Evolutionary conservation across 371 early-diverging fungal species (phyloP).

Genomic region (Umbelopsis sp.): DNA sequence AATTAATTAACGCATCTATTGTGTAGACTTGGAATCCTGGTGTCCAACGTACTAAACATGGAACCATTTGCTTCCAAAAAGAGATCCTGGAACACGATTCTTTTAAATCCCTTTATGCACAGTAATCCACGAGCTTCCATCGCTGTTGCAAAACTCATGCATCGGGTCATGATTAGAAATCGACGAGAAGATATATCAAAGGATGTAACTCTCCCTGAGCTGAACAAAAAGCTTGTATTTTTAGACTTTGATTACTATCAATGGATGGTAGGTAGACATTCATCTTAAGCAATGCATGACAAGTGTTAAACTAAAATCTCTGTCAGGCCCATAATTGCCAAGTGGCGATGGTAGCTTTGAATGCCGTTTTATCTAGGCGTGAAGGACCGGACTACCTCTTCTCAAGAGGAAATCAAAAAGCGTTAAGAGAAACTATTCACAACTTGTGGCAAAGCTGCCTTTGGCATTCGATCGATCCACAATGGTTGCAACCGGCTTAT

Average conservation of each 20-base stretch:
- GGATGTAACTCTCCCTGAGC: constrained; percentile 66
- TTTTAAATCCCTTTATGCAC: constrained; percentile 45
- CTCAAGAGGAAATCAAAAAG: constrained; percentile 58
- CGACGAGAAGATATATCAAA: constrained; percentile 49
- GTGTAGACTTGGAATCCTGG: constrained; percentile 52
- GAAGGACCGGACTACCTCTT: constrained; percentile 74
- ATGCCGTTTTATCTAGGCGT: constrained; percentile 66
- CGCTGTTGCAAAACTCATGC: constrained; percentile 54
- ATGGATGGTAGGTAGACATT: constrained; percentile 34
- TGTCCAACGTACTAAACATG: constrained; percentile 49
- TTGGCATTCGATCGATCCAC: constrained; percentile 55
- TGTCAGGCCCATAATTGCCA: constrained; percentile 60
- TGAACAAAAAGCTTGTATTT: constrained; percentile 52
- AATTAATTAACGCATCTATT: constrained; percentile 15
- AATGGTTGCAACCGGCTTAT: constrained; percentile 24
- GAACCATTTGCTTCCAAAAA: constrained; percentile 53
- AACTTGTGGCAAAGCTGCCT: constrained; percentile 69
- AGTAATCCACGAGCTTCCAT: constrained; percentile 41
- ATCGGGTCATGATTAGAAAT: constrained; percentile 70
- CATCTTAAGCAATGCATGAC: background rate
- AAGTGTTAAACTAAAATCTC: too few relatives aligned
- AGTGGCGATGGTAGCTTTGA: constrained; percentile 66
- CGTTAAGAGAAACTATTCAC: constrained; percentile 56
- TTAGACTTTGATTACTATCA: constrained; percentile 67
- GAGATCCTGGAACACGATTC: constrained; percentile 40